These are phyloP conservation scores for Auricularia auricula-judae DNA, from an alignment of 768 basidiomycete species.

Conservation along the genomic window DNA sequence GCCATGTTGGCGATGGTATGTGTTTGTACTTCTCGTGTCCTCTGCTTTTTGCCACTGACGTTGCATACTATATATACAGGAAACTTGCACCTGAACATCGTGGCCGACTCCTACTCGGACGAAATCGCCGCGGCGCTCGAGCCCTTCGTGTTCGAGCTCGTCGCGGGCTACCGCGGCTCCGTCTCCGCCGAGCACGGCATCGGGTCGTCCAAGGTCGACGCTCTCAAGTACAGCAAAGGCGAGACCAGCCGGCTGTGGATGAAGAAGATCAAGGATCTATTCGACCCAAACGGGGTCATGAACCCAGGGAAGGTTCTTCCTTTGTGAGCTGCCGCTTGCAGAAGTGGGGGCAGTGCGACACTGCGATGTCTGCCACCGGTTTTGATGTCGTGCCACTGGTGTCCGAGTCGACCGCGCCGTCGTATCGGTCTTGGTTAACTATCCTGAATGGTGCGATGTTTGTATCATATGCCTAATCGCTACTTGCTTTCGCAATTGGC, in stretches of 20 bases:
- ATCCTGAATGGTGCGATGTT: too few species aligned
- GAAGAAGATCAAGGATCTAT: slow-evolving; percentile 78
- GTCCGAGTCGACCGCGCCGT: too few species aligned
- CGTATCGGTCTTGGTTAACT: too few species aligned
- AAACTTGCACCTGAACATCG: slow-evolving; percentile 87
- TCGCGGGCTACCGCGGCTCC: slow-evolving; percentile 63
- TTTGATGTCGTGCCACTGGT: too few species aligned
- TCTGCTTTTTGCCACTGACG: background rate
- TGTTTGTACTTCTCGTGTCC: slow-evolving; percentile 2
- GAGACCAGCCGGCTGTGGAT: slow-evolving; percentile 74
- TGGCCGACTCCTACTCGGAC: slow-evolving; percentile 69
- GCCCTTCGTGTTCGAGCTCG: slow-evolving; percentile 90
- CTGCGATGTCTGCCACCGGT: too few species aligned
- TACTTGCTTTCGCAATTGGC: too few species aligned
- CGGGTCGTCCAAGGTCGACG: slow-evolving; percentile 89
- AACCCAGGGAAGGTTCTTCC: slow-evolving; percentile 70
- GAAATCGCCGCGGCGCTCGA: slow-evolving; percentile 84
- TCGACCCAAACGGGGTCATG: slow-evolving; percentile 88
- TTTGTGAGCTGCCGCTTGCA: background rate
- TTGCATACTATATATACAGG: slow-evolving; percentile 31
- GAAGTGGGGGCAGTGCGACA: too few species aligned
- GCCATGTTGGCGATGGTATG: slow-evolving; percentile 93
- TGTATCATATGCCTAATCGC: too few species aligned
- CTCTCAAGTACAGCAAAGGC: slow-evolving; percentile 79
- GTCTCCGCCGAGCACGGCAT: slow-evolving; percentile 97